A percentile compares a stretch with the other conserved stretches of the same genome.
These are phyloP conservation scores for Pythium brassicae DNA, from an alignment of 352 stramenopile genomes.

Conservation along the genomic window DNA sequence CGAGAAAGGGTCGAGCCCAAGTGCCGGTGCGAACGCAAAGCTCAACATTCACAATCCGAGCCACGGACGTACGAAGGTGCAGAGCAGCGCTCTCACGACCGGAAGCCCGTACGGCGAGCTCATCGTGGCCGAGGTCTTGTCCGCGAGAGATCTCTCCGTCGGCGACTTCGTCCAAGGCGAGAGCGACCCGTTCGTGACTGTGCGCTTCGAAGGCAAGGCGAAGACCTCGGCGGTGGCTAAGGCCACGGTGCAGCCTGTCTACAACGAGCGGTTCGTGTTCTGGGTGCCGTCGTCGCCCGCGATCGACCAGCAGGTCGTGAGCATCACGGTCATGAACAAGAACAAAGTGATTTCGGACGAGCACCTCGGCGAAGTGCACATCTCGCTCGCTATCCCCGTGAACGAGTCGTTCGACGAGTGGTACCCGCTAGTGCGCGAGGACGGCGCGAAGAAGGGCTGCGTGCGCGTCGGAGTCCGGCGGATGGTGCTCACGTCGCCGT, in stretches of 20 bases:
- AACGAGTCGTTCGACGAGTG: slow-evolving; percentile 69
- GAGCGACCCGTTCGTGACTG: slow-evolving; percentile 38
- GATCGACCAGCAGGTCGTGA: slow-evolving; percentile 38
- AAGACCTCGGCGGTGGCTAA: slow-evolving; percentile 30
- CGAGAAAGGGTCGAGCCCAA: slow-evolving; percentile 5
- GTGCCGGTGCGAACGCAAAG: slow-evolving; percentile 20
- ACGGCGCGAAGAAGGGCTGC: slow-evolving; percentile 50
- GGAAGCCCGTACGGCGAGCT: slow-evolving; percentile 63
- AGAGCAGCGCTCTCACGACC: slow-evolving; percentile 22
- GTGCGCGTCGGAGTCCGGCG: slow-evolving; percentile 47
- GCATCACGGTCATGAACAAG: slow-evolving; percentile 45
- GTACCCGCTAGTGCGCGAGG: slow-evolving; percentile 58
- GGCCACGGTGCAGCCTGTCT: slow-evolving; percentile 24
- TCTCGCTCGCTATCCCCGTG: slow-evolving; percentile 56
- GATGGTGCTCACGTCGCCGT: slow-evolving; percentile 47
- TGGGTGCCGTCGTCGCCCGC: slow-evolving; percentile 47
- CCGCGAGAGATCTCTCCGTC: slow-evolving; percentile 37
- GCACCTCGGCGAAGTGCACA: slow-evolving; percentile 67
- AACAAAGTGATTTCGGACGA: slow-evolving; percentile 35
- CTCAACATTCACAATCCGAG: slow-evolving; percentile 53
- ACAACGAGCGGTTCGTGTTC: slow-evolving; percentile 76
- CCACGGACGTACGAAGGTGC: slow-evolving; percentile 10
- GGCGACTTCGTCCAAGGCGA: slow-evolving; percentile 37
- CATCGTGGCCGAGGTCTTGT: slow-evolving; percentile 59
- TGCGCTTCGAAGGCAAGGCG: slow-evolving; percentile 29